These are phyloP conservation scores for Pavlovales sp. DNA, from an alignment of 208 protist species.

Conservation along the genomic window DNA sequence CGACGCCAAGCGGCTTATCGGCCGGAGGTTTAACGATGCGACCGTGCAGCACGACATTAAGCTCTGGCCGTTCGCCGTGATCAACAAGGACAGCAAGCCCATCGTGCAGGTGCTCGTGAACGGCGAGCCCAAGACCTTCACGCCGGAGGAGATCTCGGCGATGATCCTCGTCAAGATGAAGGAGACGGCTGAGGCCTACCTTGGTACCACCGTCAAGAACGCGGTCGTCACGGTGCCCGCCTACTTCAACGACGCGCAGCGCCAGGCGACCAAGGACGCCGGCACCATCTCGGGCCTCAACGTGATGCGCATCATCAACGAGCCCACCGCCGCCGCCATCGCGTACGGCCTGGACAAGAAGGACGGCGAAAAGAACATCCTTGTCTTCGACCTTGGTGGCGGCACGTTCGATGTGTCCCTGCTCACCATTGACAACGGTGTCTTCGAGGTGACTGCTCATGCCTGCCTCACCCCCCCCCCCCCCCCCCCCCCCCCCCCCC, in stretches of 20 bases:
- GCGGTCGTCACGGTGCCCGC: constrained; percentile 97
- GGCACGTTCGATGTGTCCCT: constrained; percentile 99
- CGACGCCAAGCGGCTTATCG: constrained; percentile 85
- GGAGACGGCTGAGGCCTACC: constrained; percentile 87
- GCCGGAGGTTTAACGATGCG: constrained; percentile 72
- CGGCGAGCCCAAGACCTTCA: constrained; percentile 77
- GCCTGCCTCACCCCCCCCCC: too few relatives aligned
- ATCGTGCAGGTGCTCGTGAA: constrained; percentile 74
- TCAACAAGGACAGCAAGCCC: constrained; percentile 78
- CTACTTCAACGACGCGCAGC: constrained; percentile 98
- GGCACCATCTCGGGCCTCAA: constrained; percentile 93
- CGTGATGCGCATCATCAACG: constrained; percentile 96
- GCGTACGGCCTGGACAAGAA: constrained; percentile 93
- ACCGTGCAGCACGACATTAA: constrained; percentile 87
- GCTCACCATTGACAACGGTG: constrained; percentile 89
- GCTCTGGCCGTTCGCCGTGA: constrained; percentile 85
- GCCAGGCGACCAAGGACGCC: constrained; percentile 93
- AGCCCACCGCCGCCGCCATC: constrained; percentile 95
- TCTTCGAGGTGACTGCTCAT: constrained; percentile 97
- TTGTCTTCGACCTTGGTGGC: constrained; percentile 98
- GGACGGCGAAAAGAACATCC: constrained; percentile 77
- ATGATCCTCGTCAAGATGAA: constrained; percentile 88
- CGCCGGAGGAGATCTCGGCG: constrained; percentile 94
- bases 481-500: too few relatives aligned
- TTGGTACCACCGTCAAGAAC: constrained; percentile 79